Evolutionary conservation across 352 stramenopile species (phyloP), one percentile per base, ranked within the genome.

Genomic region (Phytopythium ostracodes): DNA sequence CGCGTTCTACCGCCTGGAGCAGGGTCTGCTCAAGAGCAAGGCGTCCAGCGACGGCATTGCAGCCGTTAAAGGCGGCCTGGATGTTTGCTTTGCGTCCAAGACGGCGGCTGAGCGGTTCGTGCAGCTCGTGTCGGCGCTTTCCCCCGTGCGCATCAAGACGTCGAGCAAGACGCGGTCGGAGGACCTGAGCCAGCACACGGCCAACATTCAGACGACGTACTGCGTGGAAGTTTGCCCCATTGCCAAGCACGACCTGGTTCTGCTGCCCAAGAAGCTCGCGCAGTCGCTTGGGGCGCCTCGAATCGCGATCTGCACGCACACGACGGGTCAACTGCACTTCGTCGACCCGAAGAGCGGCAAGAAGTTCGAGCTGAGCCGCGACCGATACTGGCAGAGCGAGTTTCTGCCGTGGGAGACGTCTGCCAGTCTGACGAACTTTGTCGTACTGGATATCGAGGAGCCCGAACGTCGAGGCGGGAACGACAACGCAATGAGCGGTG

Each of bases 151-250:
- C n/a, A 73, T 71, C 61, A 92, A 89, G 65, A 68, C 65, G 15
- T 87, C 87, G 33, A 84, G 68, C 59, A 92, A 93, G 65, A 73
- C 92, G 60, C 73, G 92, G 27, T 90, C 80, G 12, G 76, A 88
- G 68, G 83, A 95, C 59, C 62, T 83, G 43, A 75, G 76, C 51
- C 78, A 90, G 54, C 63, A 69, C 47, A 89, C 77, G 3, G 76
- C 76, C 59, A 90, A 92, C 50, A 57, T 89, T 18, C 78, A 93
- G 66, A 73, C 77, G 27, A 90, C 81, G 29, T 89, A 80, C 65
- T 79, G 76, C 53, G 75, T 91, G 33, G 81, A 95, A 56, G 43
- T 95, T 7, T 80, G 72, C 50, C 84, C 84, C 2, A 78, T 95
- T n/a, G 90, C 73, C 64, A 88, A 90, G 60, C 71, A 91, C 68